Percentiles rank a stretch among this genome's conserved stretches.
These are phyloP conservation scores for Penicillium paxilli DNA, from an alignment of 495 filamentous ascomycete genomes.

Conservation along the genomic window DNA sequence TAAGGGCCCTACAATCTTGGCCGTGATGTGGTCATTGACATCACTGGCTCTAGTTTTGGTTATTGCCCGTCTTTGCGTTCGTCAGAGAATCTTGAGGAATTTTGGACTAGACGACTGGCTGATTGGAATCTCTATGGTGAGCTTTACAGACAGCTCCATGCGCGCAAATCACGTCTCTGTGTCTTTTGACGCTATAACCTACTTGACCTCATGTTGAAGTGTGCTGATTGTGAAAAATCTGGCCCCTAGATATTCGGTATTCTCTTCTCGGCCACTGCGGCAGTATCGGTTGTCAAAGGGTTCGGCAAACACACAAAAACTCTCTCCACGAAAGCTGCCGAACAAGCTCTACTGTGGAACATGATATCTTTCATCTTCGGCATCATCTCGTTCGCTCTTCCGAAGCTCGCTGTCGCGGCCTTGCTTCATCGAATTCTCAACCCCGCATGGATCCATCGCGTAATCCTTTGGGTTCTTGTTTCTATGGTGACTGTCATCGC, in stretches of 20 bases:
- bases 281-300: slow-evolving; percentile 24
- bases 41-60: slow-evolving; percentile 26
- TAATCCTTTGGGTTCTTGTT: slow-evolving; percentile 19
- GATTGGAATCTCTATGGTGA: slow-evolving; percentile 9
- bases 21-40: slow-evolving; percentile 36
- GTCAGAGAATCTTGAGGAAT: slow-evolving; percentile 36
- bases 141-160: background rate
- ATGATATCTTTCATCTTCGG: slow-evolving; percentile 25
- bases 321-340: slow-evolving; percentile 9
- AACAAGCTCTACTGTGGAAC: slow-evolving; percentile 23
- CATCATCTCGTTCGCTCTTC: slow-evolving; percentile 27
- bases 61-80: slow-evolving; percentile 45
- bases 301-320: slow-evolving; percentile 27
- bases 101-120: slow-evolving; percentile 18
- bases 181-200: too few relatives aligned
- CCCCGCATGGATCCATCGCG: slow-evolving; percentile 12
- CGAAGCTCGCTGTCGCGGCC: slow-evolving; percentile 29
- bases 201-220: background rate
- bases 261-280: slow-evolving; percentile 15
- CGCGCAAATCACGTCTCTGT: background rate
- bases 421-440: slow-evolving; percentile 29
- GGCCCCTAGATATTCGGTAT: slow-evolving; percentile 21
- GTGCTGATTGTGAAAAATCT: background rate
- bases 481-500: slow-evolving; percentile 16
- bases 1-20: slow-evolving; percentile 30